phyloP scores from a whole-genome alignment of 1,284 basidiomycete species.

The Microbotryomycetes sp. region DNA sequence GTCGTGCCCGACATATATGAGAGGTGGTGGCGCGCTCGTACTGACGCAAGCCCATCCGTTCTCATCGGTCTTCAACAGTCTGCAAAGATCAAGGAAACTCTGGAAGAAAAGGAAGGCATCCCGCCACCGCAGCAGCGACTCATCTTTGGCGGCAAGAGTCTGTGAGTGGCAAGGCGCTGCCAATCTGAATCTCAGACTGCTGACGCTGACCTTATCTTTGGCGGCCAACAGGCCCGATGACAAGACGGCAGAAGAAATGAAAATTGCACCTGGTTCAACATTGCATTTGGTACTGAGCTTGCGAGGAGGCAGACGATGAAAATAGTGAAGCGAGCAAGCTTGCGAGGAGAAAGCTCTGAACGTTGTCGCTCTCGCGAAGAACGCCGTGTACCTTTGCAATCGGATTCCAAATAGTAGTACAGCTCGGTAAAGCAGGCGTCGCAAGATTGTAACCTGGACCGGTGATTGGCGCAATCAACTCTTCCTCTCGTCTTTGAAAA shows the following conservation, averaged over 20 bases:
- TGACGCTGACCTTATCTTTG: background rate
- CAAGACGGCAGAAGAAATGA: constrained; percentile 74
- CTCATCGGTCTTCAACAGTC: constrained; percentile 51
- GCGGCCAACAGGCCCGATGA: constrained; percentile 57
- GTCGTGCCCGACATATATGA: too few species aligned
- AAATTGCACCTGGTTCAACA: constrained; percentile 71
- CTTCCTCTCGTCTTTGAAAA: constrained; percentile 25
- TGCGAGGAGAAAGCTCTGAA: background rate
- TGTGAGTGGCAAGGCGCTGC: constrained; percentile 55
- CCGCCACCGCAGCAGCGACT: constrained; percentile 94
- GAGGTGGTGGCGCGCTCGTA: too few species aligned
- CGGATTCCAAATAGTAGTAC: too few species aligned
- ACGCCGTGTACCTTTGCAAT: too few species aligned
- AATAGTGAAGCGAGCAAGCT: too few species aligned
- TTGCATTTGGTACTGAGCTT: constrained; percentile 89
- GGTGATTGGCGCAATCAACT: too few species aligned
- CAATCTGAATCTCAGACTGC: too few species aligned
- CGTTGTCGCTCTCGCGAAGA: too few species aligned
- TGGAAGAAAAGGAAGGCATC: constrained; percentile 98
- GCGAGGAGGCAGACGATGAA: constrained; percentile 57
- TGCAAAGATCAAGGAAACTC: constrained; percentile 91
- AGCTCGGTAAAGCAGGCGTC: too few species aligned
- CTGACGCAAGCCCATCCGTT: background rate
- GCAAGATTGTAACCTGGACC: too few species aligned
- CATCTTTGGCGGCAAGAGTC: constrained; percentile 89